phyloP scores from a whole-genome alignment of 2,329 filamentous ascomycete genomes.

The Lecanicillium sp. region DNA sequence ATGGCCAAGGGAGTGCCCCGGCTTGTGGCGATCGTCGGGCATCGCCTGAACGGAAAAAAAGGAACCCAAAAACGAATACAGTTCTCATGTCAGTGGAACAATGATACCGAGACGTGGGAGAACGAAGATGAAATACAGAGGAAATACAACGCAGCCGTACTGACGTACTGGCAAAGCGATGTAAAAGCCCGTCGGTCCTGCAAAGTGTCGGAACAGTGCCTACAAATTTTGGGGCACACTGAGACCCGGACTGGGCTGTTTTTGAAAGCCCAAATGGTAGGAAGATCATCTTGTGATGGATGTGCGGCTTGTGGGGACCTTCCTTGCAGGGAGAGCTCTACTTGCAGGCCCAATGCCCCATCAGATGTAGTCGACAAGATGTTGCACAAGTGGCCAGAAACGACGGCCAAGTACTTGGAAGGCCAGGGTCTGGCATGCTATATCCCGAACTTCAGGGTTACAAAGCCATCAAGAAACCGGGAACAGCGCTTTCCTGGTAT shows the following conservation, averaged over 20 bases:
- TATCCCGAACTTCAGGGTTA: not conserved
- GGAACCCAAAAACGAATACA: not conserved
- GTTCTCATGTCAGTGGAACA: not conserved
- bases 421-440: not conserved
- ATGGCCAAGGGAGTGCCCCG: not conserved
- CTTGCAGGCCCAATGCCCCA: not conserved
- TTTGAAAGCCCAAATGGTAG: conserved; percentile 1
- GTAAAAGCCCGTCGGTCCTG: not conserved
- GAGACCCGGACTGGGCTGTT: conserved; percentile 1
- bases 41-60: conserved; percentile 2
- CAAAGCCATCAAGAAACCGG: conserved; percentile 1
- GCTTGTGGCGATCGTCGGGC: conserved; percentile 1
- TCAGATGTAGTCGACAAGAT: not conserved
- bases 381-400: conserved; percentile 1
- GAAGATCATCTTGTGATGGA: conserved; percentile 1
- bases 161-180: conserved; percentile 3
- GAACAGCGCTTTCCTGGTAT: no score
- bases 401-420: not conserved
- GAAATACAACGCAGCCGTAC: conserved; percentile 1
- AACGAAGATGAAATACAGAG: not conserved
- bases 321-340: not conserved
- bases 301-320: not conserved
- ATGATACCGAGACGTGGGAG: conserved; percentile 1
- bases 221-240: not conserved
- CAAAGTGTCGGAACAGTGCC: not conserved